Percentiles rank a stretch among this genome's conserved stretches.
phyloP scores from a whole-genome alignment of 345 rosid species.

The Orychophragmus violaceus region DNA sequence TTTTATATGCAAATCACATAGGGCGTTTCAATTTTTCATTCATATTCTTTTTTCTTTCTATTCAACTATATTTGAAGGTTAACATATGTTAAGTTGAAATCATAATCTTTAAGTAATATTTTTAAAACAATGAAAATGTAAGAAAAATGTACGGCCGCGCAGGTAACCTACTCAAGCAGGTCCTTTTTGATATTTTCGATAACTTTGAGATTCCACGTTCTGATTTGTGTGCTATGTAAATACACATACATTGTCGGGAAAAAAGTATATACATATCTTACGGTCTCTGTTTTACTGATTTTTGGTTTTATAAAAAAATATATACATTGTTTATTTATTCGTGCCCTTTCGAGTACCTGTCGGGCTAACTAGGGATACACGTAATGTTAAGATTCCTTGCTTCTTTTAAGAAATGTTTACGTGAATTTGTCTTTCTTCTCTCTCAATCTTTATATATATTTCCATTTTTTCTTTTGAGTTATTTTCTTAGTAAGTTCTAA shows the following conservation, averaged over 20 bases:
- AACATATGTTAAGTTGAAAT: not conserved
- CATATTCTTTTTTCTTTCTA: not conserved
- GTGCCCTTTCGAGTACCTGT: constrained; percentile 27
- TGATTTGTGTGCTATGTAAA: not conserved
- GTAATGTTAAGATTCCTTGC: constrained; percentile 25
- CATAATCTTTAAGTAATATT: not conserved
- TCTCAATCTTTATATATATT: not conserved
- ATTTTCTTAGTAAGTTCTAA: constrained; percentile 20
- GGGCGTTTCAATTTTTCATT: not conserved
- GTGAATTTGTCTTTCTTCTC: not conserved
- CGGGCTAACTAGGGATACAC: constrained; percentile 11
- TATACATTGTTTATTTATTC: not conserved
- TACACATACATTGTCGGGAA: not conserved
- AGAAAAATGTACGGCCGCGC: constrained; percentile 23
- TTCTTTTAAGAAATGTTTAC: constrained; percentile 1
- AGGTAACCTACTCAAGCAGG: constrained; percentile 10
- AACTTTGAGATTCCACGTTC: constrained; percentile 26
- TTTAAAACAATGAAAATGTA: not conserved
- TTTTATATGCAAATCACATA: not conserved
- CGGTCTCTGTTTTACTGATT: constrained; percentile 4
- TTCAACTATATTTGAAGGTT: not conserved
- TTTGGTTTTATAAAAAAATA: not conserved
- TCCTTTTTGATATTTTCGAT: constrained; percentile 20
- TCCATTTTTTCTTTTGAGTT: constrained; percentile 6
- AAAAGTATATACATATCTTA: not conserved